Conservation (phyloP, 495 filamentous ascomycete species). For the Hypomontagnella submonticulosa region DNA sequence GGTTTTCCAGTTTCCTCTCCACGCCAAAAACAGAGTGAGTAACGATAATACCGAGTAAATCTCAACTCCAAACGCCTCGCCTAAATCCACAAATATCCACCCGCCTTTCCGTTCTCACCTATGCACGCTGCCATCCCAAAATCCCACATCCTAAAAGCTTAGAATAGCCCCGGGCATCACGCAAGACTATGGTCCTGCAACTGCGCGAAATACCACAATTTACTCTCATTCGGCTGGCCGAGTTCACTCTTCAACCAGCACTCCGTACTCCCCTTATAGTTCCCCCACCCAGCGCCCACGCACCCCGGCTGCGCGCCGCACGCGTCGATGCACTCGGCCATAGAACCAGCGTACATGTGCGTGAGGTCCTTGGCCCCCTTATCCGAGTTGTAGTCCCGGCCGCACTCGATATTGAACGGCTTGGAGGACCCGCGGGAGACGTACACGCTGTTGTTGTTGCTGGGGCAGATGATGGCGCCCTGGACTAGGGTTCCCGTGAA, state of each 20-base stretch:
- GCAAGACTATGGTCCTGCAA: slow-evolving; percentile 14
- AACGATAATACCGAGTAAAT: slow-evolving; percentile 5
- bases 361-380: slow-evolving; percentile 45
- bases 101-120: not conserved
- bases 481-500: slow-evolving; percentile 22
- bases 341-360: slow-evolving; percentile 29
- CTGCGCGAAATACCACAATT: slow-evolving; percentile 57
- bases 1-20: too few relatives aligned
- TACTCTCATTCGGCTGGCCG: slow-evolving; percentile 60
- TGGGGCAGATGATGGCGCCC: slow-evolving; percentile 43
- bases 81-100: slow-evolving; percentile 11
- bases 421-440: slow-evolving; percentile 24
- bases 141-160: not conserved
- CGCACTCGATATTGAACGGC: slow-evolving; percentile 49
- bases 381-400: slow-evolving; percentile 48
- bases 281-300: slow-evolving; percentile 52
- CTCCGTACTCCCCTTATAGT: slow-evolving; percentile 43
- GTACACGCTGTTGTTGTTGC: slow-evolving; percentile 51
- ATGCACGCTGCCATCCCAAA: not conserved
- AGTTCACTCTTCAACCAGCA: slow-evolving; percentile 66
- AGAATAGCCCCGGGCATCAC: not conserved
- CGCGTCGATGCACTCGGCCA: slow-evolving; percentile 47
- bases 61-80: slow-evolving; percentile 29
- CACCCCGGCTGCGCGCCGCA: slow-evolving; percentile 45
- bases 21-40: not conserved